These are phyloP conservation scores for Phytophthora sansomeana DNA, from an alignment of 352 stramenopile genomes.

Conservation along the genomic window DNA sequence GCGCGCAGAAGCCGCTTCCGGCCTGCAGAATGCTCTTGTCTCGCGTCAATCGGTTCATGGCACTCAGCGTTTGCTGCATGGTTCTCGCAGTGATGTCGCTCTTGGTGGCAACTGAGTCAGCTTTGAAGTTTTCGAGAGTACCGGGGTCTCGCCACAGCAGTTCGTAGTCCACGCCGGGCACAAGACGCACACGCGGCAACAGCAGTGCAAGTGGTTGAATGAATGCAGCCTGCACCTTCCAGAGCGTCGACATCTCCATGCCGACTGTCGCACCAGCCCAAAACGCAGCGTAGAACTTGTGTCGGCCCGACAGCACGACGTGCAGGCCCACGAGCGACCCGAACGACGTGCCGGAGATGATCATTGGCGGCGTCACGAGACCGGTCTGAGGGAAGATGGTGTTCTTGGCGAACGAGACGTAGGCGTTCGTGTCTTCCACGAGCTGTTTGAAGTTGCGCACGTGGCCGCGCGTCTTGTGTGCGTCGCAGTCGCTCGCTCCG, in stretches of 20 bases:
- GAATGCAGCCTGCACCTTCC: constrained; percentile 52
- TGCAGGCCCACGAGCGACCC: constrained; percentile 60
- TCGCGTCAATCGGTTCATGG: constrained; percentile 33
- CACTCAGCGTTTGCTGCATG: constrained; percentile 38
- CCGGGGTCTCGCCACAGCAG: constrained; percentile 41
- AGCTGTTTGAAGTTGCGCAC: constrained; percentile 47
- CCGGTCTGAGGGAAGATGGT: constrained; percentile 34
- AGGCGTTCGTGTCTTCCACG: constrained; percentile 54
- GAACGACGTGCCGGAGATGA: constrained; percentile 69
- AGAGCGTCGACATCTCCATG: constrained; percentile 53
- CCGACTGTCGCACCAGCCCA: constrained; percentile 52
- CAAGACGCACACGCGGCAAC: constrained; percentile 44
- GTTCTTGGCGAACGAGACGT: constrained; percentile 46
- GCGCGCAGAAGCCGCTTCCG: constrained; percentile 19
- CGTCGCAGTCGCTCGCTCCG: constrained; percentile 48
- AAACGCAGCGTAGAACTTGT: constrained; percentile 55
- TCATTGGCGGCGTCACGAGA: constrained; percentile 31
- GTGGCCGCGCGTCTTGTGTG: constrained; percentile 40
- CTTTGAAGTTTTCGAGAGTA: constrained; percentile 59
- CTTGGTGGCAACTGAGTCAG: constrained; percentile 54
- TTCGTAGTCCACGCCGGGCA: constrained; percentile 56
- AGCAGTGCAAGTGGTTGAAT: constrained; percentile 49
- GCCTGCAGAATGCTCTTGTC: constrained; percentile 29
- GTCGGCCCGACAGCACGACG: constrained; percentile 46
- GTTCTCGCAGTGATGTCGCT: constrained; percentile 50